A percentile compares a stretch with the other conserved stretches of the same genome.
phyloP scores from a whole-genome alignment of 2,329 filamentous ascomycete genomes.

The Pseudomassariella vexata region DNA sequence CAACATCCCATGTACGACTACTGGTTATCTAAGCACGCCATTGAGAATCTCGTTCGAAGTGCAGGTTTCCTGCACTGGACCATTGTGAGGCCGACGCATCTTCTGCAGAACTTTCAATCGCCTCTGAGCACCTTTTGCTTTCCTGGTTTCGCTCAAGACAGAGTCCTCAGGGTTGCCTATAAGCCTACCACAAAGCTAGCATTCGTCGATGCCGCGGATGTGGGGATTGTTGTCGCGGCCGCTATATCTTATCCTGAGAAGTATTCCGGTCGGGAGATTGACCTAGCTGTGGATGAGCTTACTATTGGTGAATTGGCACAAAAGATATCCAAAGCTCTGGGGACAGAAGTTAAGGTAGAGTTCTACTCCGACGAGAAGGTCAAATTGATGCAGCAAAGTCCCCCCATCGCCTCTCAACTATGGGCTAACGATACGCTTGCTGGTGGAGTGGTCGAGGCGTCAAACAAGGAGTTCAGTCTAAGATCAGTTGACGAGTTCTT shows the following conservation, averaged over 20 bases:
- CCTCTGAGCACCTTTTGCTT: conserved; percentile 1
- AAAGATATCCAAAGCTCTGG: conserved; percentile 1
- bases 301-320: conserved; percentile 2
- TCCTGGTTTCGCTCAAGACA: background rate
- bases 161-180: background rate
- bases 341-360: conserved; percentile 2
- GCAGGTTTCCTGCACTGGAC: conserved; percentile 4
- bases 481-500: too few species aligned
- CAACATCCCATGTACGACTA: conserved; percentile 2
- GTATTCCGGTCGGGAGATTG: background rate
- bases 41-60: conserved; percentile 5
- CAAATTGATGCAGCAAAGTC: too few species aligned
- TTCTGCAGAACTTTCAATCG: conserved; percentile 4
- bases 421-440: too few species aligned
- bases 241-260: background rate
- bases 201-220: conserved; percentile 2
- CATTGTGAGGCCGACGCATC: background rate
- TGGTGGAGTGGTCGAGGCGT: too few species aligned
- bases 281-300: conserved; percentile 2
- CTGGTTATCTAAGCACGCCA: conserved; percentile 3
- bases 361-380: too few species aligned
- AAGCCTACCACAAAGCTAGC: conserved; percentile 1
- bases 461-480: too few species aligned
- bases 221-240: conserved; percentile 1
- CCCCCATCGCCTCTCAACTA: too few species aligned